Conservation (phyloP, 2,329 filamentous ascomycete genomes). For the Lojkania enalia region DNA sequence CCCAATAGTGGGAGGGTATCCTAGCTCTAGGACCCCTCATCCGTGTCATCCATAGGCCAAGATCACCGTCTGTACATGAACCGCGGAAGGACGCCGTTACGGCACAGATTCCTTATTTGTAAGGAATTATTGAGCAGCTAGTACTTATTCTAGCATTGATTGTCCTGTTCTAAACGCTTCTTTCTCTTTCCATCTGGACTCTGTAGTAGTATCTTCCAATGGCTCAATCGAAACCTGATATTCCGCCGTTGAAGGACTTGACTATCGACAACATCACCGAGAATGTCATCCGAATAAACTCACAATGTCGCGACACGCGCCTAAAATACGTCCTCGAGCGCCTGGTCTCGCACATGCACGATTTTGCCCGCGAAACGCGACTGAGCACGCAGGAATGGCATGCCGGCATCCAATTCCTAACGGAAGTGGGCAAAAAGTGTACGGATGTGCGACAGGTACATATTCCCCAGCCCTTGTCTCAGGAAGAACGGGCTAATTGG, state of each 20-base stretch:
- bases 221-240: slow-evolving; percentile 35
- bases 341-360: slow-evolving; percentile 76
- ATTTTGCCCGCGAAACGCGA: slow-evolving; percentile 78
- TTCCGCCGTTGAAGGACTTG: slow-evolving; percentile 67
- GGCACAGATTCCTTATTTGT: no score
- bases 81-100: no score
- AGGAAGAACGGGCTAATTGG: background rate
- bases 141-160: no score
- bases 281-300: slow-evolving; percentile 75
- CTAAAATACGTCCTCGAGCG: slow-evolving; percentile 73
- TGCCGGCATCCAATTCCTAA: slow-evolving; percentile 71
- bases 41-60: no score
- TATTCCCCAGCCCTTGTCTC: background rate
- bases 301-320: slow-evolving; percentile 65
- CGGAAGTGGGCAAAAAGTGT: slow-evolving; percentile 72
- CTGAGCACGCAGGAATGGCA: slow-evolving; percentile 80
- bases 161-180: no score
- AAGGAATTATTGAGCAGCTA: no score
- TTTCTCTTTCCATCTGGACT: no score
- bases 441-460: slow-evolving; percentile 70
- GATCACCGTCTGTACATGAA: no score
- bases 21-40: no score
- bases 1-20: no score
- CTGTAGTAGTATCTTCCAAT: no score
- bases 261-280: slow-evolving; percentile 81